These are phyloP conservation scores for Ophiosphaerella narmari DNA, from an alignment of 2,329 filamentous ascomycete genomes.

Conservation along the genomic window DNA sequence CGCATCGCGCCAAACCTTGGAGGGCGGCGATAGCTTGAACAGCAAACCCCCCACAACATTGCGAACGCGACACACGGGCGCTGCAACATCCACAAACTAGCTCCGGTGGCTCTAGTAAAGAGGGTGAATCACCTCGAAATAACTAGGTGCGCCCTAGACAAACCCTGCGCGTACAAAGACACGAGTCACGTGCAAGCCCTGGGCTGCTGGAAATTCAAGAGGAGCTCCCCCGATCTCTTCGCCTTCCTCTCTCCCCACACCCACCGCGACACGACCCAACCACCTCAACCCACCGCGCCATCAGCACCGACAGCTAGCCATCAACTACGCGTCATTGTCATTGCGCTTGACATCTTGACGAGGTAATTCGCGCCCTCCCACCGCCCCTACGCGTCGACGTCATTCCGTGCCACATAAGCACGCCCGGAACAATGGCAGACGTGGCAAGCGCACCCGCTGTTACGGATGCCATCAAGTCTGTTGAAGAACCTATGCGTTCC, in stretches of 20 bases:
- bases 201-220: conserved; percentile 23
- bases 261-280: conserved; percentile 34
- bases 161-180: neutral
- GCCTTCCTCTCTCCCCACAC: conserved; percentile 33
- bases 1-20: conserved; percentile 32
- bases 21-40: conserved; percentile 27
- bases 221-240: conserved; percentile 24
- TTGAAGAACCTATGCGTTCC: conserved; percentile 38
- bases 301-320: conserved; percentile 36
- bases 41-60: conserved; percentile 23
- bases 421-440: conserved; percentile 44
- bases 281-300: conserved; percentile 43
- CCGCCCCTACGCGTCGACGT: conserved; percentile 43
- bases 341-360: conserved; percentile 29
- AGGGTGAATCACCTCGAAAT: conserved; percentile 26
- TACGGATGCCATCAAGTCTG: conserved; percentile 31
- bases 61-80: conserved; percentile 21
- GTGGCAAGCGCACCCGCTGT: conserved; percentile 33
- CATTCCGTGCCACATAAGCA: conserved; percentile 40
- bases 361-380: conserved; percentile 37
- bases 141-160: conserved; percentile 16
- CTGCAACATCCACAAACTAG: conserved; percentile 26
- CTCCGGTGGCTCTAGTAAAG: conserved; percentile 10
- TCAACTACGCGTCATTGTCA: conserved; percentile 35
- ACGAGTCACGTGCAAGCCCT: conserved; percentile 2